phyloP scores from a whole-genome alignment of 495 filamentous ascomycete genomes.

The Hypoxylon lenormandii region DNA sequence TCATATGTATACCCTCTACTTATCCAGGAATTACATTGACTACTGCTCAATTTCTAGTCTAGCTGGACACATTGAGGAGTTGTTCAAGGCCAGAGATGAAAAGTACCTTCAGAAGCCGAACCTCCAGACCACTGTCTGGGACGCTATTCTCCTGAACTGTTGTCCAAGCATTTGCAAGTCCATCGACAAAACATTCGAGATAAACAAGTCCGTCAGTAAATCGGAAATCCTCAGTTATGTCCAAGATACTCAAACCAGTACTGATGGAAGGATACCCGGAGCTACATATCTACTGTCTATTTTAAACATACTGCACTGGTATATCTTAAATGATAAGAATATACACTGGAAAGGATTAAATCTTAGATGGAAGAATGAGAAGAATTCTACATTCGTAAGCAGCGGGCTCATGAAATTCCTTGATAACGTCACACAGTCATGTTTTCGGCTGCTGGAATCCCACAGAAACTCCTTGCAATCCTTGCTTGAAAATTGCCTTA shows the following conservation, averaged over 20 bases:
- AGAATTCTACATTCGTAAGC: too few relatives aligned
- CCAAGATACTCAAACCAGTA: too few relatives aligned
- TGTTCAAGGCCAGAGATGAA: conserved; percentile 4
- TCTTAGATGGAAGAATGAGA: too few relatives aligned
- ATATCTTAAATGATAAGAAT: too few relatives aligned
- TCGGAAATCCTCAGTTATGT: neutral
- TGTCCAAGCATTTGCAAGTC: neutral
- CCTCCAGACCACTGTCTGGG: neutral
- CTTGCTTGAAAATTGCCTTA: too few relatives aligned
- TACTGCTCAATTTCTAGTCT: neutral
- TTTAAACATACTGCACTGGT: too few relatives aligned
- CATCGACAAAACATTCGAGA: neutral
- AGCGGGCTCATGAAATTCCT: neutral
- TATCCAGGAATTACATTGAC: conserved; percentile 6
- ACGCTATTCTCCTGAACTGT: conserved; percentile 1
- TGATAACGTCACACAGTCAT: neutral
- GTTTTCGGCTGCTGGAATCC: conserved; percentile 8
- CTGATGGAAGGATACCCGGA: too few relatives aligned
- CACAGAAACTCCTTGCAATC: neutral
- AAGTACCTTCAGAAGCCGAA: too few relatives aligned
- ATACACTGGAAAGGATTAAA: too few relatives aligned
- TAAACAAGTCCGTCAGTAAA: neutral
- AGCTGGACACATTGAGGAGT: neutral
- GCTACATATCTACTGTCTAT: too few relatives aligned
- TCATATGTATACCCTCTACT: neutral